These are phyloP conservation scores for Xerocomellus chrysenteron DNA, from an alignment of 768 basidiomycete species.

Conservation along the genomic window DNA sequence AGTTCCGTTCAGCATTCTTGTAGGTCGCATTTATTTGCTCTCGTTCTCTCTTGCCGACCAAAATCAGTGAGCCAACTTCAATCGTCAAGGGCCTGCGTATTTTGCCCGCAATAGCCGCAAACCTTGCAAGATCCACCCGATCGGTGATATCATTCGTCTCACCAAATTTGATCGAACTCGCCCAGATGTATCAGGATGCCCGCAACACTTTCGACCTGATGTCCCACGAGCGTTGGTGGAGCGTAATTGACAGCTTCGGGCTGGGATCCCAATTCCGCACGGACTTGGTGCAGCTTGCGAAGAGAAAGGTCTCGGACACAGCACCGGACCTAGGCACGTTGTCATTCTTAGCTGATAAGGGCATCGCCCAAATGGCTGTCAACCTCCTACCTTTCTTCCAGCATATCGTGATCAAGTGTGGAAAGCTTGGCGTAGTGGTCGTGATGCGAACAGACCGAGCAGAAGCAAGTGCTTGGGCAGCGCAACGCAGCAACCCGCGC, in stretches of 20 bases:
- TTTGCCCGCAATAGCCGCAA: constrained; percentile 56
- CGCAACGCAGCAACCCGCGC: constrained; percentile 45
- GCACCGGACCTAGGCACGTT: constrained; percentile 44
- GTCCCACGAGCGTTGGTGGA: constrained; percentile 63
- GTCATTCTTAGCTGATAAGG: constrained; percentile 63
- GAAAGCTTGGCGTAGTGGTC: constrained; percentile 62
- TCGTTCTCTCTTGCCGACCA: constrained; percentile 3
- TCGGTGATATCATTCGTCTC: constrained; percentile 70
- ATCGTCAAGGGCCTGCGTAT: constrained; percentile 74
- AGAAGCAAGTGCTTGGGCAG: constrained; percentile 48
- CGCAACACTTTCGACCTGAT: constrained; percentile 49
- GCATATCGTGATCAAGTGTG: constrained; percentile 84
- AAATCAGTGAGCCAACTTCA: constrained; percentile 87
- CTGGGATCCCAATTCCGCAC: constrained; percentile 66
- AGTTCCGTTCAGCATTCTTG: constrained; percentile 64
- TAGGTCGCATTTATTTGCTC: constrained; percentile 35
- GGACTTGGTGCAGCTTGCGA: constrained; percentile 62
- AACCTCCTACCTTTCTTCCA: constrained; percentile 83
- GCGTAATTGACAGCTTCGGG: constrained; percentile 56
- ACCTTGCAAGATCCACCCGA: constrained; percentile 29
- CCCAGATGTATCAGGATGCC: constrained; percentile 53
- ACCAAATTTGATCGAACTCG: constrained; percentile 83
- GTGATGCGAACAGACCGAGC: constrained; percentile 53
- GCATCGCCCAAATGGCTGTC: constrained; percentile 77
- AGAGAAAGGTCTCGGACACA: constrained; percentile 41